Base-by-base conservation (phyloP, 352 stramenopile species). In the Phytophthora kernoviae region DNA sequence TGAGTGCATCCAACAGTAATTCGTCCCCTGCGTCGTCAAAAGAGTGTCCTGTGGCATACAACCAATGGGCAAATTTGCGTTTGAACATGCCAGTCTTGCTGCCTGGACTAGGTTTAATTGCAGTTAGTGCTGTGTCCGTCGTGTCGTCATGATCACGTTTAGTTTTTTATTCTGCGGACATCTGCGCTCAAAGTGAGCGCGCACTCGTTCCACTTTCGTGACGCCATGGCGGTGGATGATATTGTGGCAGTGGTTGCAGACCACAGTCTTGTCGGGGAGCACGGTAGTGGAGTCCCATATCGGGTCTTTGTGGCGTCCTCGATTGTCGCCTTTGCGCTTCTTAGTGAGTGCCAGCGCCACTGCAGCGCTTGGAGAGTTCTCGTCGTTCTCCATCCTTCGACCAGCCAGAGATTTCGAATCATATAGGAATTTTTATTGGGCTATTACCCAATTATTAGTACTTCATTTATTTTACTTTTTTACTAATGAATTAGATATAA, bases 171-270 rank as follows among this genome's bases (percentile, higher is more conserved):
- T 53, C 44, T 67, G 54, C 5, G 76, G 33, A 41, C 81, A 91
- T 32, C 79, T 82, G 62, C 81, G 80, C 42, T 86, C 65, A 58
- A 91, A 91, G 52, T 91, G 81, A 24, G 68, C 70, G 46, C 81
- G 79, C 63, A 91, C 81, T 12, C 81, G 79, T 65, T 91, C 81
- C 8, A 91, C 81, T 37, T 91, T 91, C 45, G 77, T 70, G 33
- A 75, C 75, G 17, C 81, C 81, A 52, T 89, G 86, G 33, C 79
- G 77, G 51, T 91, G 81, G 59, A 89, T 89, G 36, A 89, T 64
- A 2, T 52, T 65, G 63, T 79, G 68, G 57, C 75, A 85, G 48
- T 67, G 65, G 67, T 82, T 85, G 61, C 75, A 85, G 17, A 81
- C 52, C 46, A 85, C 75, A 5, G 65, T 61, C 54, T 82, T 82